Base-by-base conservation (phyloP, 768 basidiomycete species). In the Trametes sanguinea region DNA sequence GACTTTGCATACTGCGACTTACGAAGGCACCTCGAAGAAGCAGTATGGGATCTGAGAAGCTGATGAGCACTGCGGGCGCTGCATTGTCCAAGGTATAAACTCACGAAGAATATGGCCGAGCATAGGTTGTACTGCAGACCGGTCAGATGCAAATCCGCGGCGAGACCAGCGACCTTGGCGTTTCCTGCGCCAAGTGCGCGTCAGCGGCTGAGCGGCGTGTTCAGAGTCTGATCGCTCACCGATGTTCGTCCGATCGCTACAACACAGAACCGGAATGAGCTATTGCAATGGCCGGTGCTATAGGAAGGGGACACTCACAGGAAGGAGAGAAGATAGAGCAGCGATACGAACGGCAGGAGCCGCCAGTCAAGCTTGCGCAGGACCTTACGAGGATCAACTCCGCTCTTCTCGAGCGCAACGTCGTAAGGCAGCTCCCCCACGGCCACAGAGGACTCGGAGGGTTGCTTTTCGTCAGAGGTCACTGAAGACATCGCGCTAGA, bases 311-410 rank as follows among this genome's bases (percentile, higher is more conserved):
- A 13, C 47, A 51, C 57, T 39, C 29, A 54, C 58, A 64, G 33
- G 63, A 60, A 64, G 11, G 63, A 59, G 8, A 64, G 53, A 10
- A 64, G 53, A 53, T 56, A 64, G 14, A 64, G 58, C 6, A 56
- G 6, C 14, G 58, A 55, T 10, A 64, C 43, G 35, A 46, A 40
- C 4, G 63, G 63, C 13, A 64, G 42, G 16, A 64, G 46, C 22
- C 44, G 52, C 58, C 37, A 35, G 17, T 64, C 63, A 7, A 64
- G 43, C 50, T 64, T 64, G n/a, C 63, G 52, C 30, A 60, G 30
- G 1, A 64, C 44, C 35, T 37, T 37, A 6, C 35, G 35, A 11
- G 35, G 35, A 37, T 37, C 35, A 11, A 37, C 35, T 37, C 11
- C 35, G 35, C 35, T 11, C 35, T 37, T 37, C 35, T 37, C 35